phyloP scores from a whole-genome alignment of 805 yeast genomes.

The Candida ponderosae region DNA sequence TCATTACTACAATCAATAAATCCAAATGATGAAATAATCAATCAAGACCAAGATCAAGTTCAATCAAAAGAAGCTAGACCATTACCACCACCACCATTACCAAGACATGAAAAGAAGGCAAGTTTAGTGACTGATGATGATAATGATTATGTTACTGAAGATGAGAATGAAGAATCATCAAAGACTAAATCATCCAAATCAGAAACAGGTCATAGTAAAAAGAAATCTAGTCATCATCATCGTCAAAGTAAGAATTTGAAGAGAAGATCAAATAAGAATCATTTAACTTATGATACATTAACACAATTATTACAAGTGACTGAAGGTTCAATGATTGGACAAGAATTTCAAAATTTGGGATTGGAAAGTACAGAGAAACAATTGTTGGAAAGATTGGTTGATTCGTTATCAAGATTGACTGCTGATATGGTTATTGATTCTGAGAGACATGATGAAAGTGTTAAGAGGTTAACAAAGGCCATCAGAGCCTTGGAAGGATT shows the following conservation, averaged over 20 bases:
- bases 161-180: slow-evolving; percentile 8
- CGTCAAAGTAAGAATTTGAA: slow-evolving; percentile 1
- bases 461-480: slow-evolving; percentile 72
- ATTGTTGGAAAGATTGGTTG: slow-evolving; percentile 77
- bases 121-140: slow-evolving; percentile 2
- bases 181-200: slow-evolving; percentile 1
- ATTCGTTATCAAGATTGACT: slow-evolving; percentile 75
- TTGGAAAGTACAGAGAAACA: slow-evolving; percentile 71
- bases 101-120: slow-evolving; percentile 13
- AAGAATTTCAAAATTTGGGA: slow-evolving; percentile 66
- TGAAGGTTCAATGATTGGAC: slow-evolving; percentile 33
- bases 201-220: slow-evolving; percentile 1
- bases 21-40: background rate
- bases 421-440: slow-evolving; percentile 89
- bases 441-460: slow-evolving; percentile 71
- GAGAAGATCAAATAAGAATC: slow-evolving; percentile 11
- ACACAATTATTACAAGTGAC: slow-evolving; percentile 29
- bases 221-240: no score
- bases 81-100: slow-evolving; percentile 21
- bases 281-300: slow-evolving; percentile 24
- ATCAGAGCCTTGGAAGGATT: slow-evolving; percentile 84
- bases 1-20: background rate
- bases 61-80: slow-evolving; percentile 11
- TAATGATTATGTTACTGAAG: slow-evolving; percentile 18
- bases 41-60: background rate